Conservation (phyloP, 2,329 filamentous ascomycete species). For the Cladosporium sp. region DNA sequence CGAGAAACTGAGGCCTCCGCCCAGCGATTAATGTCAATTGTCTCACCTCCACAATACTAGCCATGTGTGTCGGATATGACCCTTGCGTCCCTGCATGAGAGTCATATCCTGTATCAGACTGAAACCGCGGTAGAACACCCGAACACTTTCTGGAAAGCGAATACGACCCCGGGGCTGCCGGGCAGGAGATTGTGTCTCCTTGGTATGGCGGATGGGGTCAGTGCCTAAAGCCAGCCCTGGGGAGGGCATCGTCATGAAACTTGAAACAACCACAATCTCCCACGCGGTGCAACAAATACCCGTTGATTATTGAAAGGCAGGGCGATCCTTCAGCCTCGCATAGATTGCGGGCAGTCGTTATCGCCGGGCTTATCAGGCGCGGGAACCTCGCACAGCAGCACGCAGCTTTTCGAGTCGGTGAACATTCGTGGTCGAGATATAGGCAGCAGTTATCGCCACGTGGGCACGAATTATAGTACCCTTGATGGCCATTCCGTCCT, state of each 20-base stretch:
- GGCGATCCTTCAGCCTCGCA: conserved; percentile 3
- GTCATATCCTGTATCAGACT: neutral
- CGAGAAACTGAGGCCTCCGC: neutral
- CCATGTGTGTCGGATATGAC: neutral
- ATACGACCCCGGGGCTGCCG: neutral
- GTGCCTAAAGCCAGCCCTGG: neutral
- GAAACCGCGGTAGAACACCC: neutral
- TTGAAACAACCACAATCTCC: conserved; percentile 7
- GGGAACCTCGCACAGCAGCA: neutral
- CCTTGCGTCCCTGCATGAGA: neutral
- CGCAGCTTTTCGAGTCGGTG: neutral
- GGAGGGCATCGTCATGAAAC: neutral
- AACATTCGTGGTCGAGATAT: neutral
- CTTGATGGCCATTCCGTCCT: neutral
- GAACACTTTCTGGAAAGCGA: neutral
- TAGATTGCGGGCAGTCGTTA: neutral
- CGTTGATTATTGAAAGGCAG: neutral
- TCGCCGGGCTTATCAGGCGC: neutral
- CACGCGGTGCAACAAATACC: neutral
- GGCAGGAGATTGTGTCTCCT: neutral
- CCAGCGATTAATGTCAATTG: neutral
- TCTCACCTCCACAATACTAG: neutral
- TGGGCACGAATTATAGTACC: neutral
- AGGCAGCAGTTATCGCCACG: neutral
- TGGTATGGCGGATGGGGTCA: neutral